Conservation (phyloP, 495 filamentous ascomycete genomes). For the Podospora tetraspora region DNA sequence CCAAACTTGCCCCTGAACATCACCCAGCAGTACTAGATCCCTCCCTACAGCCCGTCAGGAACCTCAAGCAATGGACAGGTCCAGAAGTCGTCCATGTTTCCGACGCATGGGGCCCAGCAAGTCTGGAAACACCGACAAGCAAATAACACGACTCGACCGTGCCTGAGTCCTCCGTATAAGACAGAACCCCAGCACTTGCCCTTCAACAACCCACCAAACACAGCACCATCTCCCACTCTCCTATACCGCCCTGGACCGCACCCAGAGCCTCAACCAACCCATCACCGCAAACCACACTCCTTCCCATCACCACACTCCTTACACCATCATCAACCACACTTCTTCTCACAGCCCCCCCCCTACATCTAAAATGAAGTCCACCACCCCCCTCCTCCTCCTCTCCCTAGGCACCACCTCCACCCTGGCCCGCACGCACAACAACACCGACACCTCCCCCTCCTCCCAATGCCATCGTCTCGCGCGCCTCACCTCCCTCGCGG, state of each 20-base stretch:
- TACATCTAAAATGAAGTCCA: background rate
- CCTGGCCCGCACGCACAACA: background rate
- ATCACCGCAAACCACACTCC: background rate
- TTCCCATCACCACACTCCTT: background rate
- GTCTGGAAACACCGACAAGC: background rate
- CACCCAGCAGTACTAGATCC: background rate
- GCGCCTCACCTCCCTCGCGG: background rate
- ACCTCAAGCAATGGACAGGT: background rate
- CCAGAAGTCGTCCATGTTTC: background rate
- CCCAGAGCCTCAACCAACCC: background rate
- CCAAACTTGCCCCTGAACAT: background rate
- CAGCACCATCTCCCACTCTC: background rate
- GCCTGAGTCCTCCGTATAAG: background rate
- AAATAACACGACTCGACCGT: background rate
- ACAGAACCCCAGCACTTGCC: background rate
- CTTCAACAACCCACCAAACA: background rate
- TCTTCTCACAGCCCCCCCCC: background rate
- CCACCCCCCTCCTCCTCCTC: slow-evolving; percentile 5
- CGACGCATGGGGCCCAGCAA: background rate
- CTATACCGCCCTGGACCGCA: background rate
- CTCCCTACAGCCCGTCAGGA: background rate
- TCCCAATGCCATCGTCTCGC: slow-evolving; percentile 7
- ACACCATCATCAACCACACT: background rate
- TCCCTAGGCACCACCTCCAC: slow-evolving; percentile 1
- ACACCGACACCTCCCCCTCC: background rate